Conservation (phyloP, 2,329 filamentous ascomycete genomes). For the Aspergillus fructus region DNA sequence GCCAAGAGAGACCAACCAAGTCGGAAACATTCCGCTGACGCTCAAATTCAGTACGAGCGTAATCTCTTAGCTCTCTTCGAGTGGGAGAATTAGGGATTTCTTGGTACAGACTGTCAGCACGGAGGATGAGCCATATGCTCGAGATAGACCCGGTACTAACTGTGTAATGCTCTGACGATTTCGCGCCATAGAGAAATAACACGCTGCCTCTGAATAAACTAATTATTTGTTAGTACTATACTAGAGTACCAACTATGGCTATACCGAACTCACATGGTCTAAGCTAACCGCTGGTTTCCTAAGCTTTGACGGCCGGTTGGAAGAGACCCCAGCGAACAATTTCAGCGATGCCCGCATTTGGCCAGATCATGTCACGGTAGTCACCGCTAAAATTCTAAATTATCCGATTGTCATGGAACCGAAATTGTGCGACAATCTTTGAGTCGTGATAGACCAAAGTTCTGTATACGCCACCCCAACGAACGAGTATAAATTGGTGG, state of each 20-base stretch:
- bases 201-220: conserved; percentile 46
- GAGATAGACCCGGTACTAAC: conserved; percentile 21
- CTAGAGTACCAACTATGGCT: neutral
- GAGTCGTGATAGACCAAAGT: neutral
- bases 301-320: conserved; percentile 31
- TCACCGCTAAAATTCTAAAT: neutral
- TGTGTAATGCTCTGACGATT: conserved; percentile 42
- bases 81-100: conserved; percentile 41
- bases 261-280: conserved; percentile 35
- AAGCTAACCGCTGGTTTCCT: conserved; percentile 38
- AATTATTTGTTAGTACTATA: conserved; percentile 6
- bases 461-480: neutral
- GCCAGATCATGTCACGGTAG: conserved; percentile 1
- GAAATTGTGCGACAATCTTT: neutral
- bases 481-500: neutral
- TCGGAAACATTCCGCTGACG: conserved; percentile 45
- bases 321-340: conserved; percentile 31
- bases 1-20: conserved; percentile 28
- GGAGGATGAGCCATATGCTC: neutral
- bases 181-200: conserved; percentile 45
- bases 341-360: conserved; percentile 31
- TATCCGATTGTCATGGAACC: neutral
- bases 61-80: conserved; percentile 42
- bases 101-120: conserved; percentile 13
- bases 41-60: conserved; percentile 46